Evolutionary conservation across 2,329 filamentous ascomycete species (phyloP).

Genomic region (Xylariaceae sp.): DNA sequence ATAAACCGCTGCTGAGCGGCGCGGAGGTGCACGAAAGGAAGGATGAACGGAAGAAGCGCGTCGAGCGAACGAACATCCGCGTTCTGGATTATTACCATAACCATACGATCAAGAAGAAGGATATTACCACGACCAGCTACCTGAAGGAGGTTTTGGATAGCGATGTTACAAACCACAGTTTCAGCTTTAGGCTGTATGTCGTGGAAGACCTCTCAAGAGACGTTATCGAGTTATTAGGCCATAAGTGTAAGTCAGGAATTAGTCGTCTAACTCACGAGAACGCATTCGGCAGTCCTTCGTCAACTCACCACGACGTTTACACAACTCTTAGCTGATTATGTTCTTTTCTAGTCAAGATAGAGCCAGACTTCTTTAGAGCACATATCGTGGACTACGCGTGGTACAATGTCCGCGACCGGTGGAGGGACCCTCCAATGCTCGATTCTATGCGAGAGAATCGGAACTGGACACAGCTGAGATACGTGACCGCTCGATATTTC

Average conservation of each 20-base stretch:
- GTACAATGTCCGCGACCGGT: slow-evolving; percentile 28
- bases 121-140: background rate
- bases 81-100: slow-evolving; percentile 14
- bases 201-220: slow-evolving; percentile 22
- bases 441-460: slow-evolving; percentile 20
- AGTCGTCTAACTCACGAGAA: background rate
- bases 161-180: background rate
- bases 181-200: slow-evolving; percentile 18
- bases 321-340: background rate
- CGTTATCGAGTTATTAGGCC: slow-evolving; percentile 20
- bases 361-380: slow-evolving; percentile 23
- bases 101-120: slow-evolving; percentile 3
- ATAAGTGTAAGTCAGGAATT: slow-evolving; percentile 12
- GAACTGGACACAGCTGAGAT: slow-evolving; percentile 28
- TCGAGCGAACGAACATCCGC: slow-evolving; percentile 15
- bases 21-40: background rate
- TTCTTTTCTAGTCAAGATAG: slow-evolving; percentile 13
- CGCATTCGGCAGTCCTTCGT: background rate
- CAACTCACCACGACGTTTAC: background rate
- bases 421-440: slow-evolving; percentile 25
- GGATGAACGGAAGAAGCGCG: slow-evolving; percentile 3
- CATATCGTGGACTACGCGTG: slow-evolving; percentile 26
- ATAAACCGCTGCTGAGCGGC: background rate
- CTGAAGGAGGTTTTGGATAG: background rate
- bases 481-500: slow-evolving; percentile 26